A percentile compares a stretch with the other conserved stretches of the same genome.
phyloP scores from a whole-genome alignment of 257 asterid genomes.

The Eustoma russellianum region DNA sequence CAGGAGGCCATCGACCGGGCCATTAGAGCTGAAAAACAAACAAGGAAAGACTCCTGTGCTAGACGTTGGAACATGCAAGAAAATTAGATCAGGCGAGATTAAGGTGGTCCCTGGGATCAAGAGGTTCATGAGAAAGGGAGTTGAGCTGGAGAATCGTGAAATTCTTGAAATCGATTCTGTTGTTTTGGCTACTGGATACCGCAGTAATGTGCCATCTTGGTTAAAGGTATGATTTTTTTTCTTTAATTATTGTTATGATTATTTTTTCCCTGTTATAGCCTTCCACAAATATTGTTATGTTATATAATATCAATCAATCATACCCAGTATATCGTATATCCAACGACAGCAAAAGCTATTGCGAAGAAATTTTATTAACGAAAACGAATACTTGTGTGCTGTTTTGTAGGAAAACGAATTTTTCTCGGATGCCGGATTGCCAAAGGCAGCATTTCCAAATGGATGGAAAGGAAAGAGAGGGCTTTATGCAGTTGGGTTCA shows the following conservation, averaged over 20 bases:
- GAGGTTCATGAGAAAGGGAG: conserved; percentile 45
- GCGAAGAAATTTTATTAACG: too few relatives aligned
- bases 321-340: too few relatives aligned
- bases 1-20: conserved; percentile 63
- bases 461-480: conserved; percentile 93
- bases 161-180: conserved; percentile 57
- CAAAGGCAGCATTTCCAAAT: conserved; percentile 63
- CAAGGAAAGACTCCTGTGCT: conserved; percentile 86
- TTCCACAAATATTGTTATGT: too few relatives aligned
- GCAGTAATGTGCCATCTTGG: conserved; percentile 95
- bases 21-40: conserved; percentile 62
- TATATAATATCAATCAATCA: too few relatives aligned
- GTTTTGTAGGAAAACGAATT: conserved; percentile 53
- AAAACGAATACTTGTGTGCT: too few relatives aligned
- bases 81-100: conserved; percentile 66
- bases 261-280: too few relatives aligned
- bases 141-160: conserved; percentile 57
- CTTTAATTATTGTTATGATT: too few relatives aligned
- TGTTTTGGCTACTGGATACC: conserved; percentile 78
- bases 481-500: conserved; percentile 80
- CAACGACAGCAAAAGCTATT: too few relatives aligned
- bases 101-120: conserved; percentile 64
- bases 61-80: conserved; percentile 68
- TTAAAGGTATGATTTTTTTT: conserved; percentile 44
- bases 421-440: conserved; percentile 62